Evolutionary conservation across 352 stramenopile genomes (phyloP), one percentile per base, ranked within the genome.

Genomic region (Globisporangium splendens): DNA sequence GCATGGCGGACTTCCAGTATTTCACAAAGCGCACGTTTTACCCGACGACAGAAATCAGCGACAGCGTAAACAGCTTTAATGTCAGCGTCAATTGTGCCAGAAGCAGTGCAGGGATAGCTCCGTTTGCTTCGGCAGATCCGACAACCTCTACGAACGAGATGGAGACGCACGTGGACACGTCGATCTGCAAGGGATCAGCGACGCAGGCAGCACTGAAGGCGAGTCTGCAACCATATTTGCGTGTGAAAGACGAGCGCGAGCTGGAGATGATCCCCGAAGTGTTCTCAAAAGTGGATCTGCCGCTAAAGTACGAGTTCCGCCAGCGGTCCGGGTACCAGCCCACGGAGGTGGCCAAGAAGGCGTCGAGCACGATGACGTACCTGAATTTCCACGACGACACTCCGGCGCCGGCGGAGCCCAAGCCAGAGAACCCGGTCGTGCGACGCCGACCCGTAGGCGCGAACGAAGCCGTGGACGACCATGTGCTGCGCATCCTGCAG

Each of bases 1-100:
- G 84, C 55, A 91, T 93, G 82, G 84, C 83, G 28, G 84, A 93
- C 62, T 93, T 91, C 65, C 84, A 93, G 67, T 93, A 89, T 68
- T 81, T 93, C 33, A 89, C 84, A 1, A 68, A 82, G 20, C 56
- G 70, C 15, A 65, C 70, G 20, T 93, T 91, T 59, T 85, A 82
- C 48, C 72, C 76, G 14, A 68, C 69, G 24, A 31, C 24, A 31
- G 24, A 2, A 31, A 31, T 5, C 33, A 51, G 50, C n/a, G 61
- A 70, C 50, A 56, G 59, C 57, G 24, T 46, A 48, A 17, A 31
- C 28, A 54, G 22, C 41, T 50, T 44, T 38, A 41, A 17, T 8
- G 8, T 31, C 56, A n/a, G 21, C 15, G 10, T n/a, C n/a, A n/a
- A n/a, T n/a, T n/a, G 14, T 50, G 21, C 7, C 50, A 33, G 14